Evolutionary conservation across 257 asterid genomes (phyloP), one percentile per base, ranked within the genome.

Genomic region (Echites panduratus): DNA sequence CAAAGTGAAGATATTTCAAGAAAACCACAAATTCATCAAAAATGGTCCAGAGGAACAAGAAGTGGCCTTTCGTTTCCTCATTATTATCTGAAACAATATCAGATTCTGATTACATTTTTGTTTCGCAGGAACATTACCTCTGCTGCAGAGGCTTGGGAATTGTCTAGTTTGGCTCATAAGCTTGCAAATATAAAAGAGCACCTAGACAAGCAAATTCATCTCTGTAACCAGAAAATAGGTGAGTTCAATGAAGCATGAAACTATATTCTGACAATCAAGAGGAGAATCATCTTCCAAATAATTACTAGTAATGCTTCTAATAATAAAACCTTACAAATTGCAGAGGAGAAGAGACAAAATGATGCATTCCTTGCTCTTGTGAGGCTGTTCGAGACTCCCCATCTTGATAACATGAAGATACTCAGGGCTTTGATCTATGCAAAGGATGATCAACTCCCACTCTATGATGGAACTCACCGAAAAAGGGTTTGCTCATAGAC

Each of bases 391-490:
- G 81, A 75, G 54, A 66, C 74, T 5, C 63, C 77, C 19, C 84
- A 81, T 48, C 24, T 74, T 11, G 84, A 81, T 41, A 81, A 81
- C 64, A 64, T 70, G 69, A 81, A 66, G 77, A 68, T 77, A 16
- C 72, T 77, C 4, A 70, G 61, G 43, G 74, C 81, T 40, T 71
- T 81, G 72, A 81, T 81, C 7, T 77, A 77, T 67, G 71, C 79
- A 47, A 81, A 75, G 59, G 84, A 77, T 7, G 84, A 81, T 68
- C 77, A 70, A 35, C 81, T 65, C 5, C 84, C 84, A 14, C 84
- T 81, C 9, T 77, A 66, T 9, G 77, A 81, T 59, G 84, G 84
- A 20, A 57, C 75, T n/a, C 77, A 73, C 17, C 75, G 56, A 59
- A 81, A 52, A 74, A 66, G 78, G 78, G 84, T 81, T 54, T 49